Conservation (phyloP, 2,329 filamentous ascomycete genomes). For the Calonectria naviculata region DNA sequence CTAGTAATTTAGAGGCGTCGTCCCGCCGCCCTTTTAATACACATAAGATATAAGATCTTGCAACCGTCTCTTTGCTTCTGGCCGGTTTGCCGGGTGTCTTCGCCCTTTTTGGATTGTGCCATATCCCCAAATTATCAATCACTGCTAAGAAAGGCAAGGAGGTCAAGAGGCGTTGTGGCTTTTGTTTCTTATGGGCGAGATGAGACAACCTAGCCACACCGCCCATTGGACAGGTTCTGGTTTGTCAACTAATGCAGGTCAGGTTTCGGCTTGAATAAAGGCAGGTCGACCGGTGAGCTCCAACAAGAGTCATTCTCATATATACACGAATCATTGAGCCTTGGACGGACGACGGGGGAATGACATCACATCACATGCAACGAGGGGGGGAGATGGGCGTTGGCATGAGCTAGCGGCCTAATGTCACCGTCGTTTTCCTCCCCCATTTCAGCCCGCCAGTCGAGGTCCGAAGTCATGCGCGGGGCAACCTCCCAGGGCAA, state of each 20-base stretch:
- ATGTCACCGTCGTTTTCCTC: background rate
- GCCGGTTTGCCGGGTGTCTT: background rate
- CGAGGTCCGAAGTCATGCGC: background rate
- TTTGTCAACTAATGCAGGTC: background rate
- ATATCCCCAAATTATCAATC: background rate
- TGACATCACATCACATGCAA: background rate
- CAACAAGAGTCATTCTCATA: background rate
- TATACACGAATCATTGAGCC: background rate
- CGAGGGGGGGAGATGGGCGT: background rate
- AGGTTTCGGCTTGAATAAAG: background rate
- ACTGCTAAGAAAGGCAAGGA: background rate
- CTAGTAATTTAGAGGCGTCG: background rate
- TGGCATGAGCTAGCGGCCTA: background rate
- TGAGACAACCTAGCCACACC: background rate
- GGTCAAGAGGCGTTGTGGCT: background rate
- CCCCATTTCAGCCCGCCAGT: background rate
- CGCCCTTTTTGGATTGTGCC: background rate
- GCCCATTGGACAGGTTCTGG: background rate
- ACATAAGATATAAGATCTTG: background rate
- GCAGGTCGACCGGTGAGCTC: background rate
- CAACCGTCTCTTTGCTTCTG: background rate
- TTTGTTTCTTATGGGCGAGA: background rate
- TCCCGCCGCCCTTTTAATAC: background rate
- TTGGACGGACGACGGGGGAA: no score
- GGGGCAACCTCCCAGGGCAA: conserved; percentile 1